Conservation (phyloP, 306 rosid genomes). For the Fagus sylvatica region DNA sequence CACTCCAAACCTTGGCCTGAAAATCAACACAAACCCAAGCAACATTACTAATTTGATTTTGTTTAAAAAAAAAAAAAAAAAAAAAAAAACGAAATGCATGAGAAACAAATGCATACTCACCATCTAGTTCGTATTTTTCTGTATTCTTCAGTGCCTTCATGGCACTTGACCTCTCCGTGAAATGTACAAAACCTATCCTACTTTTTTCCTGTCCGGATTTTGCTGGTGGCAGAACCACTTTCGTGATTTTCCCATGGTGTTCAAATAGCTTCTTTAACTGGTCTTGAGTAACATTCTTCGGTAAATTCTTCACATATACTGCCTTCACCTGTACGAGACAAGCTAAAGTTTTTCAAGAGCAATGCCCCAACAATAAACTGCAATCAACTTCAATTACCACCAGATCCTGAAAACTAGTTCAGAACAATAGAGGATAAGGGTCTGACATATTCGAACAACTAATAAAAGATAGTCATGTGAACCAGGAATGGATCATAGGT, state of each 20-base stretch:
- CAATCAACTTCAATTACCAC: background rate
- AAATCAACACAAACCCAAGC: slow-evolving; percentile 18
- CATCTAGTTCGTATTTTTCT: slow-evolving; percentile 86
- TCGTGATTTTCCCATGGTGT: slow-evolving; percentile 90
- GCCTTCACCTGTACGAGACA: slow-evolving; percentile 75
- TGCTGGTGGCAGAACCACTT: slow-evolving; percentile 94
- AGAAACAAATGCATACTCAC: slow-evolving; percentile 31
- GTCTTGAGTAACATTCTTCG: slow-evolving; percentile 87
- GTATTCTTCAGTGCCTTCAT: slow-evolving; percentile 93
- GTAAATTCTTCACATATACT: slow-evolving; percentile 86
- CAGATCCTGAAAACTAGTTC: background rate
- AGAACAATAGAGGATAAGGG: background rate
- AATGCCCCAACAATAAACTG: slow-evolving; percentile 17
- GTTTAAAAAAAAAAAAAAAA: background rate
- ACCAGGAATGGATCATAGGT: background rate
- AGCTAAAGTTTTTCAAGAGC: slow-evolving; percentile 12
- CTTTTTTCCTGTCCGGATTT: slow-evolving; percentile 85
- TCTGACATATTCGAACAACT: background rate
- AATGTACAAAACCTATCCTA: slow-evolving; percentile 95
- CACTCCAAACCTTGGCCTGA: slow-evolving; percentile 88
- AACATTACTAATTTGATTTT: slow-evolving; percentile 17
- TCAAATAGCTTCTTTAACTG: slow-evolving; percentile 86
- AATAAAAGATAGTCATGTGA: background rate
- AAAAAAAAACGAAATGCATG: background rate
- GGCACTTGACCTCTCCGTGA: slow-evolving; percentile 85